Conservation (phyloP, 495 filamentous ascomycete species). For the Daldinia caldariorum region DNA sequence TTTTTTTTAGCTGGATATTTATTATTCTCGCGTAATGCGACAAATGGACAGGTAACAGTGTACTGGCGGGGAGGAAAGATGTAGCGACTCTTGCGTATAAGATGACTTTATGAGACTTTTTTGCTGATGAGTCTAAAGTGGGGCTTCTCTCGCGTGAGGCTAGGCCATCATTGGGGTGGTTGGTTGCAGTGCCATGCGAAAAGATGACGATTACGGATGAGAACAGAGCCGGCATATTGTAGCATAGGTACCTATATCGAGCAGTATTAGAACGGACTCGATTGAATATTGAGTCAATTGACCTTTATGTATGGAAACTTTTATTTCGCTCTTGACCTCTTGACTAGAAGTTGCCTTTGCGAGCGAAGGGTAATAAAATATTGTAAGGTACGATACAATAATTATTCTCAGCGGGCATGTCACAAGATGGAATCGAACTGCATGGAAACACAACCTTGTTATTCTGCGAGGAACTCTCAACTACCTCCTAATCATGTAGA, state of each 20-base stretch:
- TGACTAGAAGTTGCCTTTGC: neutral
- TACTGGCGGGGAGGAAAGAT: constrained; percentile 23
- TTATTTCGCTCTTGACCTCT: neutral
- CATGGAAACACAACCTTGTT: no score
- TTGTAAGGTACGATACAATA: neutral
- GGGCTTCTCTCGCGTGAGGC: constrained; percentile 14
- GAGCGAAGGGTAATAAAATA: neutral
- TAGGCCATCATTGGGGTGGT: constrained; percentile 11
- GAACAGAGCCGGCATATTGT: constrained; percentile 26
- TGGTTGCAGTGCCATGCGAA: constrained; percentile 28
- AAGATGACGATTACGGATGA: constrained; percentile 42
- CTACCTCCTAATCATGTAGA: no score
- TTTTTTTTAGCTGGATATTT: constrained; percentile 15
- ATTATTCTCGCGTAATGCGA: constrained; percentile 16
- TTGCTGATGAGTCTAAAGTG: constrained; percentile 19
- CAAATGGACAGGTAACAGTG: constrained; percentile 22
- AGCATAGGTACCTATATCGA: constrained; percentile 33
- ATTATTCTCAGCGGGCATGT: no score
- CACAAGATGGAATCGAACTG: no score
- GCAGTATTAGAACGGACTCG: constrained; percentile 18
- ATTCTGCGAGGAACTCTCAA: no score
- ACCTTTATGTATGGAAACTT: constrained; percentile 25
- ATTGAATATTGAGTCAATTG: constrained; percentile 30
- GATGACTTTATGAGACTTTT: constrained; percentile 25
- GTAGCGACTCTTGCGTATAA: constrained; percentile 23